Conservation (phyloP, 176 grass and related monocot species). For the Echinochloa phyllopogon region DNA sequence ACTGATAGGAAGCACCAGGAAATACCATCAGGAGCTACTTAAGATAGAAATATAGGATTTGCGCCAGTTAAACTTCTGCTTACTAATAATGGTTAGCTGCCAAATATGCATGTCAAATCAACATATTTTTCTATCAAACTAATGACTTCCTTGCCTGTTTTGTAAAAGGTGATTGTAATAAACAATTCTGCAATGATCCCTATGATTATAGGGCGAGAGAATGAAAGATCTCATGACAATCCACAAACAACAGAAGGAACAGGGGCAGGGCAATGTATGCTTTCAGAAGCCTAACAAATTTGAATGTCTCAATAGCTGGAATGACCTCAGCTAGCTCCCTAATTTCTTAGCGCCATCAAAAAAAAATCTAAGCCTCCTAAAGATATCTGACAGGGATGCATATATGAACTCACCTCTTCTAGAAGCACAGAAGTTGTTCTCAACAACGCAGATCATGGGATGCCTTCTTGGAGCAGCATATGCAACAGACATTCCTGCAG, state of each 20-base stretch:
- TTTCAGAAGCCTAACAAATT: neutral
- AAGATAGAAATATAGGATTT: slow-evolving; percentile 20
- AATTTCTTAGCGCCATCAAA: neutral
- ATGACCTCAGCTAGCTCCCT: neutral
- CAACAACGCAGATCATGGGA: slow-evolving; percentile 74
- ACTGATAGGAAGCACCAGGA: slow-evolving; percentile 4
- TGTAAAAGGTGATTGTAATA: neutral
- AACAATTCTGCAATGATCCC: neutral
- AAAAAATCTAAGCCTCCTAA: neutral
- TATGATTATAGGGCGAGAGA: neutral
- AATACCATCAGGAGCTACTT: slow-evolving; percentile 15
- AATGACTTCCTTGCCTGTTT: neutral
- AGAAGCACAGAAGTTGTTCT: slow-evolving; percentile 96
- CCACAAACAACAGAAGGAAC: neutral
- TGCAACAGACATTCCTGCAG: slow-evolving; percentile 80
- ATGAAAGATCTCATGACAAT: slow-evolving; percentile 4
- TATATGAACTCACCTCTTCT: slow-evolving; percentile 75
- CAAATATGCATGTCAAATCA: neutral
- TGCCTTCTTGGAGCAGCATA: slow-evolving; percentile 95
- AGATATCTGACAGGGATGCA: slow-evolving; percentile 21
- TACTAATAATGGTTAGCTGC: neutral
- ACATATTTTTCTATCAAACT: slow-evolving; percentile 6
- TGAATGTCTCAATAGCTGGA: neutral
- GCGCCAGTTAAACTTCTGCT: slow-evolving; percentile 2
- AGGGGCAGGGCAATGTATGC: neutral